Evolutionary conservation across 2,329 filamentous ascomycete species (phyloP), one percentile per base, ranked within the genome.

Genomic region (Aspergillus hiratsukae): DNA sequence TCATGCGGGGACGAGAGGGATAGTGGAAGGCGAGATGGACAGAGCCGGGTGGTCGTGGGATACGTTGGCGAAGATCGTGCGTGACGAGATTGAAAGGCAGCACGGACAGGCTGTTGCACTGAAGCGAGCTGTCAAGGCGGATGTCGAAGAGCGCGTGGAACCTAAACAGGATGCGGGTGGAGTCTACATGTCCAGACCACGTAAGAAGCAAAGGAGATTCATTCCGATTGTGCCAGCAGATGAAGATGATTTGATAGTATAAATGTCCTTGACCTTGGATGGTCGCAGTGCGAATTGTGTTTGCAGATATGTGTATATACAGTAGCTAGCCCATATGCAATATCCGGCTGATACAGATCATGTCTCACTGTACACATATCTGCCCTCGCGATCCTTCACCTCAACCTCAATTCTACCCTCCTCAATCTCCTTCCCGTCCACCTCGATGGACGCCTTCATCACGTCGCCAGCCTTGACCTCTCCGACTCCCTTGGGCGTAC

Each of bases 401-500:
- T 79, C 80, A 31, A 97, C 89, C 77, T 95, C 89, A 62, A 97
- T 89, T 69, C 79, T 87, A 35, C 89, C 90, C 79, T 95, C 89
- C 71, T 91, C 86, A 31, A 97, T 75, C 78, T 95, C 91, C 78
- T 88, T 86, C 40, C 92, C 92, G 56, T 82, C 80, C 29, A 96
- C 85, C 70, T 84, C 86, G 64, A 97, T 80, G 3, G 91, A 91
- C 27, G 90, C 92, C 61, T 82, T 87, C 83, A 99, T 90, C 31
- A 93, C 80, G 76, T 99, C 92, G 2, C 94, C 94, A 1, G 89
- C 86, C 58, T 86, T 84, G 1, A 96, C 91, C 21, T 87, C 82
- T 1, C 94, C 94, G 1, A 99, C 94, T 11, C 94, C 94, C 78
- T 97, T 97, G 51, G 94, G 94, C 51, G 94, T 99, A 19, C 94